phyloP scores from a whole-genome alignment of 345 rosid species.

The Crucihimalaya himalaica region DNA sequence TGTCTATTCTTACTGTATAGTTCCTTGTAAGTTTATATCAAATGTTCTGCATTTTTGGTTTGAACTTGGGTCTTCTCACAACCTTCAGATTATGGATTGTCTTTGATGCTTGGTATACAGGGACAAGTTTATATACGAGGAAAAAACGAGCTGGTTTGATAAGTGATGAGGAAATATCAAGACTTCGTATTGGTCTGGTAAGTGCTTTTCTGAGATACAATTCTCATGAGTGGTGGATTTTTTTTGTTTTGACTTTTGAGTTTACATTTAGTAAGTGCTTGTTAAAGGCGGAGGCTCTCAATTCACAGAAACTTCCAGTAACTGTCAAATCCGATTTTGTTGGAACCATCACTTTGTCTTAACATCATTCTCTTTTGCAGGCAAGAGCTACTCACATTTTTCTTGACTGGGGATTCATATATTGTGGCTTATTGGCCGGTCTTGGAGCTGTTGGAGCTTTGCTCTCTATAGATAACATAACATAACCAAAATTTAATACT shows the following conservation, averaged over 20 bases:
- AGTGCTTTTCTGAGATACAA: background rate
- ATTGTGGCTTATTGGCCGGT: too few relatives aligned
- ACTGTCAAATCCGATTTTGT: conserved; percentile 97
- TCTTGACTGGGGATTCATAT: too few relatives aligned
- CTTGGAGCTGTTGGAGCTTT: too few relatives aligned
- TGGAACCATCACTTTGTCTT: conserved; percentile 81
- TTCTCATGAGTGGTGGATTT: background rate
- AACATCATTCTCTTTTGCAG: too few relatives aligned
- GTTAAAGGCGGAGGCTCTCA: conserved; percentile 92
- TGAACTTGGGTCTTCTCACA: background rate
- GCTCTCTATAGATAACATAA: too few relatives aligned
- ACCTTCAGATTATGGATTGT: background rate
- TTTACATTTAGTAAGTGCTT: too few relatives aligned
- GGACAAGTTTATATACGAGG: conserved; percentile 91
- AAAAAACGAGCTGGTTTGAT: conserved; percentile 77
- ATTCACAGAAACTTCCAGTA: conserved; percentile 89
- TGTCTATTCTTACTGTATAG: too few relatives aligned
- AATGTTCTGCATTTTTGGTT: background rate
- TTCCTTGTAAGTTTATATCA: background rate
- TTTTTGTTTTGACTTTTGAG: too few relatives aligned
- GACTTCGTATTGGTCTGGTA: conserved; percentile 96
- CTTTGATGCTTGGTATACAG: conserved; percentile 46
- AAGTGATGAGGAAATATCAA: conserved; percentile 74
- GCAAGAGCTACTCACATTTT: too few relatives aligned
- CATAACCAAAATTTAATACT: too few relatives aligned